phyloP scores from a whole-genome alignment of 1,284 basidiomycete species.

The Sphagnurus paluster region DNA sequence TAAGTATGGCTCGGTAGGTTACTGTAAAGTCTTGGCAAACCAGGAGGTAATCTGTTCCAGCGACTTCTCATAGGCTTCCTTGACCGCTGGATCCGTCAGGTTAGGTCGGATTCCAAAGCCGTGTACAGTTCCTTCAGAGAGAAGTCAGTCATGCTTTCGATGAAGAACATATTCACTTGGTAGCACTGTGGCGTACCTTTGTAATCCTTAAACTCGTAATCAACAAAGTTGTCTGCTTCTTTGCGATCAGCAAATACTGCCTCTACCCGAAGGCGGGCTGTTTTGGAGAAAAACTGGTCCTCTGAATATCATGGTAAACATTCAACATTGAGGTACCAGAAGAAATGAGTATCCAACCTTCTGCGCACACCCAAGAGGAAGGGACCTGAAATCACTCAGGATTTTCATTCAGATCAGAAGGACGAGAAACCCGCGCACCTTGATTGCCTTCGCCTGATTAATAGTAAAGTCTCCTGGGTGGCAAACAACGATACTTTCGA shows the following conservation, averaged over 20 bases:
- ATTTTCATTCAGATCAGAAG: not conserved
- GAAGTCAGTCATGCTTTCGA: too few species aligned
- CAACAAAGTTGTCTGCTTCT: slow-evolving; percentile 40
- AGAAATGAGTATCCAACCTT: slow-evolving; percentile 35
- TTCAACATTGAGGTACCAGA: not conserved
- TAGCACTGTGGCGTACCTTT: slow-evolving; percentile 37
- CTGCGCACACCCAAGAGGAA: slow-evolving; percentile 54
- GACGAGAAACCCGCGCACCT: slow-evolving; percentile 13
- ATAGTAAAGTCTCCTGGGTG: slow-evolving; percentile 52
- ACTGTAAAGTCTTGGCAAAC: slow-evolving; percentile 7
- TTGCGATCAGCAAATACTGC: slow-evolving; percentile 43
- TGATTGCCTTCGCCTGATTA: slow-evolving; percentile 45
- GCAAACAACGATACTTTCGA: slow-evolving; percentile 52
- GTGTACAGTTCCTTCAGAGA: slow-evolving; percentile 3
- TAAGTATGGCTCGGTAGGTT: too few species aligned
- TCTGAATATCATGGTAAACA: slow-evolving; percentile 30
- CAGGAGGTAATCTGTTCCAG: slow-evolving; percentile 5
- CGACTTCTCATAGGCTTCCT: slow-evolving; percentile 9
- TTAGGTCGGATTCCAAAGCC: slow-evolving; percentile 10
- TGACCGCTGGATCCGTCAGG: slow-evolving; percentile 5
- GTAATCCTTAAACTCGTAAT: slow-evolving; percentile 58
- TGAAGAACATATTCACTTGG: not conserved
- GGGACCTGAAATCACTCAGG: slow-evolving; percentile 33
- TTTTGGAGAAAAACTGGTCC: slow-evolving; percentile 45
- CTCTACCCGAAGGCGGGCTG: slow-evolving; percentile 41